A percentile compares a stretch with the other conserved stretches of the same genome.
phyloP scores from a whole-genome alignment of 108 stramenopile species.

The Aurantiochytrium sp. region DNA sequence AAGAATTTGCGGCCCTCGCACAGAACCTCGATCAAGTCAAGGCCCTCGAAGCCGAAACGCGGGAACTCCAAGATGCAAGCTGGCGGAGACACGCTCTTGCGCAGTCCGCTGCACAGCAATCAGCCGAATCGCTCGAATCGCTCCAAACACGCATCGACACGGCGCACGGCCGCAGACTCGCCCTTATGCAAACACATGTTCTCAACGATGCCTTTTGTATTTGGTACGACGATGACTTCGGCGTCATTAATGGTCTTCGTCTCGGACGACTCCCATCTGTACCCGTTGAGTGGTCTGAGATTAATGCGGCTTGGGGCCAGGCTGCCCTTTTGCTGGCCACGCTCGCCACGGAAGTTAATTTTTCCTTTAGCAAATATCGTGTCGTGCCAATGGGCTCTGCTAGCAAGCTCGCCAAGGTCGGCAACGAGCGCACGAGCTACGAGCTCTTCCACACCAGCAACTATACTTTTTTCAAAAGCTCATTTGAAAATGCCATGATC shows the following conservation, averaged over 20 bases:
- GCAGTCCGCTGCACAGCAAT: neutral
- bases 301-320: conserved; percentile 46
- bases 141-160: neutral
- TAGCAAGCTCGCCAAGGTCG: conserved; percentile 32
- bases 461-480: conserved; percentile 27
- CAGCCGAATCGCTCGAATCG: neutral
- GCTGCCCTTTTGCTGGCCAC: conserved; percentile 37
- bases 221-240: conserved; percentile 41
- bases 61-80: neutral
- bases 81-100: neutral
- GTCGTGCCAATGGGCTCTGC: conserved; percentile 42
- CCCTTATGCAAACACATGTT: conserved; percentile 5
- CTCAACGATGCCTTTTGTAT: conserved; percentile 43
- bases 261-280: conserved; percentile 34
- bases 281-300: conserved; percentile 40
- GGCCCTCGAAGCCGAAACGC: neutral
- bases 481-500: conserved; percentile 37
- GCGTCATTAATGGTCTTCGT: conserved; percentile 43
- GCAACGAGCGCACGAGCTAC: conserved; percentile 26
- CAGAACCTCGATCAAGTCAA: neutral
- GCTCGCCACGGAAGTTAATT: conserved; percentile 20
- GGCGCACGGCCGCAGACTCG: neutral
- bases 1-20: neutral
- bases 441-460: conserved; percentile 32
- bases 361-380: conserved; percentile 30